A percentile compares a stretch with the other conserved stretches of the same genome.
Evolutionary conservation across 495 filamentous ascomycete genomes (phyloP).

Genomic region (Tuber aestivum): DNA sequence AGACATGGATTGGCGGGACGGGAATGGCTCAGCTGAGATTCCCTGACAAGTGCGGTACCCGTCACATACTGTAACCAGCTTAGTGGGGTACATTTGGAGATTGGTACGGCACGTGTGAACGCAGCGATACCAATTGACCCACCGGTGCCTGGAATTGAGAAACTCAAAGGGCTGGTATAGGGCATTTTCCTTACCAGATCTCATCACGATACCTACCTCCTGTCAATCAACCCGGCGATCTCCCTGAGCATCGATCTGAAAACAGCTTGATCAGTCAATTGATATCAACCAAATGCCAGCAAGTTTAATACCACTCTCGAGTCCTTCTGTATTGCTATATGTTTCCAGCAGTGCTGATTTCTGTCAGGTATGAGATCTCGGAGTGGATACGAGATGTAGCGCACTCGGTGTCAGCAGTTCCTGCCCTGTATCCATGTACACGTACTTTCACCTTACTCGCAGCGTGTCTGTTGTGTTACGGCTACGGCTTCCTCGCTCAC

Average conservation of each 20-base stretch:
- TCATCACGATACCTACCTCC: background rate
- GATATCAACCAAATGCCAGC: background rate
- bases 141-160: background rate
- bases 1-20: background rate
- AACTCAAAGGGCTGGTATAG: background rate
- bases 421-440: background rate
- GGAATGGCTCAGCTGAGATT: background rate
- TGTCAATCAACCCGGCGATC: background rate
- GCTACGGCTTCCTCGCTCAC: background rate
- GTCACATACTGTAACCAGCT: background rate
- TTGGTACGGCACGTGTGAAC: background rate
- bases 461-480: background rate
- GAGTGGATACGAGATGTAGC: background rate
- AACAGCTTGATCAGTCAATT: background rate
- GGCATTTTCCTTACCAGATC: background rate
- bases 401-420: background rate
- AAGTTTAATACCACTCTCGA: background rate
- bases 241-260: background rate
- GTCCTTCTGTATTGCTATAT: background rate
- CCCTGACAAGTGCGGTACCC: background rate
- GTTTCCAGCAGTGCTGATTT: background rate
- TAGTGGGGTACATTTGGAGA: background rate
- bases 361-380: background rate
- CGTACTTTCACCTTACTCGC: constrained; percentile 3
- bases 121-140: background rate